Evolutionary conservation across 2,329 filamentous ascomycete genomes (phyloP), one percentile per base, ranked within the genome.

Genomic region (Microsporum ferrugineum): DNA sequence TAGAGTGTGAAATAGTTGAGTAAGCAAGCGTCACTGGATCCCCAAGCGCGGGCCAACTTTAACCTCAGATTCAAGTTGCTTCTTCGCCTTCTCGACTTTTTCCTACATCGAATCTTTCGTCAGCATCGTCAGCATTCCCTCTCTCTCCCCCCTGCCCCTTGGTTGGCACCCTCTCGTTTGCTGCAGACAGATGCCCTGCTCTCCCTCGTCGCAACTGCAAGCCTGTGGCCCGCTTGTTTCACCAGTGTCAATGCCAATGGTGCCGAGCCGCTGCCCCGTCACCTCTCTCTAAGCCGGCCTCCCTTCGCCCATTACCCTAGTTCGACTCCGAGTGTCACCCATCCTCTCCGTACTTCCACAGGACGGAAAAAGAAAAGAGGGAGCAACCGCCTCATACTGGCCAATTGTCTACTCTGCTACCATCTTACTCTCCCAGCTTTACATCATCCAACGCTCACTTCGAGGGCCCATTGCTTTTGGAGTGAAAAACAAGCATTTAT

Each of bases 361-460:
- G 31, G 31, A 55, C 31, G 43, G 33, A 53, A 59, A 59, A 49
- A 49, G 58, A 59, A 38, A 49, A 59, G 58, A 59, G 45, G 51
- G 45, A 33, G 38, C 43, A 59, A 29, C 23, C 17, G 29, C 31
- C 10, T 17, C 56, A 29, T 59, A 27, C 33, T 39, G 33, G 31
- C 58, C 45, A 55, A 55, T 55, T 36, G 29, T 59, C 43, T 49
- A 38, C 23, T 27, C 17, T 33, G n/a, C n/a, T 31, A 29, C 23
- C 23, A 51, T 27, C 58, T 57, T 33, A 34, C 57, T 47, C 41
- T 62, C 53, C 60, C 62, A 64, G 64, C 63, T 62, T 65, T 58
- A n/a, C 39, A 43, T 43, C n/a, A 49, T 62, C 53, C 59, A 51
- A 45, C 63, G 59, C 65, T 60, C 61, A 49, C 62, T 58, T 63